A percentile compares a stretch with the other conserved stretches of the same genome.
Evolutionary conservation across 192 early-diverging fungal species (phyloP).

Genomic region (Coemansia sp.): DNA sequence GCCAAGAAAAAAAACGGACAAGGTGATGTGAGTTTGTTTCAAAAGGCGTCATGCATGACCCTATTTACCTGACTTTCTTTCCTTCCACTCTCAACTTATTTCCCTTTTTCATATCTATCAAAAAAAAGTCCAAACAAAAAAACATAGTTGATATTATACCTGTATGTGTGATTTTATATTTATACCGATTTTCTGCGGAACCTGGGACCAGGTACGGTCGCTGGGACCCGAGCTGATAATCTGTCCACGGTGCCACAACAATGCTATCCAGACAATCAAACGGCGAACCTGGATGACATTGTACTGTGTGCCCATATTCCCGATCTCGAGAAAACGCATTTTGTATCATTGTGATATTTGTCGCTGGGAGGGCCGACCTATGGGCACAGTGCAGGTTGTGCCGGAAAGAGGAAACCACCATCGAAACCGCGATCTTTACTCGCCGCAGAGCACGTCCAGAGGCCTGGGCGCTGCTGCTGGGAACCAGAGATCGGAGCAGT

Average conservation of each 20-base stretch:
- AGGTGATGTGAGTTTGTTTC: too few species aligned
- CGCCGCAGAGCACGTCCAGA: constrained; percentile 1
- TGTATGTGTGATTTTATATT: constrained; percentile 50
- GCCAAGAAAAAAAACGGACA: too few species aligned
- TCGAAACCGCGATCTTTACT: constrained; percentile 17
- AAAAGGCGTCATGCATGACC: too few species aligned
- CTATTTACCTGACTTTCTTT: too few species aligned
- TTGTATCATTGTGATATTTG: constrained; percentile 49
- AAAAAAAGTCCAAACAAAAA: not conserved
- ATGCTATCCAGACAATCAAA: constrained; percentile 39
- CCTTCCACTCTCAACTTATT: too few species aligned
- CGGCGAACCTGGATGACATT: constrained; percentile 48
- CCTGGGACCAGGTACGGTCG: constrained; percentile 36
- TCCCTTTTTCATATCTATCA: too few species aligned
- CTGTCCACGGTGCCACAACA: constrained; percentile 50
- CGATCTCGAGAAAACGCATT: constrained; percentile 33
- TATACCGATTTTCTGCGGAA: constrained; percentile 38
- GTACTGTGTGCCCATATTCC: constrained; percentile 43
- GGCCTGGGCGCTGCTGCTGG: not conserved
- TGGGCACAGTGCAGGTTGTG: constrained; percentile 10
- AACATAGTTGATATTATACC: not conserved
- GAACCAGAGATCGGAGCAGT: constrained; percentile 14
- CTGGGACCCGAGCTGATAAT: constrained; percentile 35
- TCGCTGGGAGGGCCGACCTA: constrained; percentile 39
- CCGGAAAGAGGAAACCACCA: constrained; percentile 10